Evolutionary conservation across 371 early-diverging fungal genomes (phyloP).

Genomic region (Caulochytrium protostelioides): DNA sequence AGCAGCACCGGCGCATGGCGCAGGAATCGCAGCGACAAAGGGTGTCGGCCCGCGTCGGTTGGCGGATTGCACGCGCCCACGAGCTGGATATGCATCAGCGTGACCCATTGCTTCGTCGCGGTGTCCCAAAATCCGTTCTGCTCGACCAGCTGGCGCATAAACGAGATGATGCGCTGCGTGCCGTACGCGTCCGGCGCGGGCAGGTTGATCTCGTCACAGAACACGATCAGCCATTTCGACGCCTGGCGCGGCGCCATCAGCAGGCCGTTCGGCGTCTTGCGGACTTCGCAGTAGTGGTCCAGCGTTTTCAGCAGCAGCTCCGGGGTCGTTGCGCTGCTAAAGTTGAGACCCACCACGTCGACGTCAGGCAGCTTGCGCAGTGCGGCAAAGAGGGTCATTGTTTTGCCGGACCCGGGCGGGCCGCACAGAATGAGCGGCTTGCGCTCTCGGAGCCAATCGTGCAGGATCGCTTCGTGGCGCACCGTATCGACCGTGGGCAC

Average conservation of each 20-base stretch:
- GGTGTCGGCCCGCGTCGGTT: constrained; percentile 94
- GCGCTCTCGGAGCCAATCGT: constrained; percentile 86
- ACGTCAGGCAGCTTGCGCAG: constrained; percentile 83
- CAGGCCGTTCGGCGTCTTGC: constrained; percentile 81
- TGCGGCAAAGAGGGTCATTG: constrained; percentile 92
- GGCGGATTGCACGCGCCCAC: constrained; percentile 99
- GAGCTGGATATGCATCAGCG: constrained; percentile 86
- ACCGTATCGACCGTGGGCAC: constrained; percentile 95
- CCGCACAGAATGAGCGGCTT: constrained; percentile 89
- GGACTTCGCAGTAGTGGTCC: constrained; percentile 93
- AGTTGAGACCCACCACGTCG: constrained; percentile 94
- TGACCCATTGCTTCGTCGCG: constrained; percentile 74
- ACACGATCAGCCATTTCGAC: constrained; percentile 89
- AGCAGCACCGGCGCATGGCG: constrained; percentile 88
- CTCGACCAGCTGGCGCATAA: constrained; percentile 84
- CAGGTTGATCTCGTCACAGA: constrained; percentile 98
- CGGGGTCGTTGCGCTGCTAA: constrained; percentile 90
- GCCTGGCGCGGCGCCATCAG: constrained; percentile 61
- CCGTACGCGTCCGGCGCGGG: constrained; percentile 90
- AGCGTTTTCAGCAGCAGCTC: constrained; percentile 87
- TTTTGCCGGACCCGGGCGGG: constrained; percentile 97
- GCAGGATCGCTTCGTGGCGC: constrained; percentile 85
- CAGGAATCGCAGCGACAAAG: constrained; percentile 82
- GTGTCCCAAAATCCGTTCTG: constrained; percentile 92
- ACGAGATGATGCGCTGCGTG: constrained; percentile 91